These are phyloP conservation scores for Neckera pumila DNA, from an alignment of 225 moss, liverwort and hornwort genomes.

Conservation along the genomic window DNA sequence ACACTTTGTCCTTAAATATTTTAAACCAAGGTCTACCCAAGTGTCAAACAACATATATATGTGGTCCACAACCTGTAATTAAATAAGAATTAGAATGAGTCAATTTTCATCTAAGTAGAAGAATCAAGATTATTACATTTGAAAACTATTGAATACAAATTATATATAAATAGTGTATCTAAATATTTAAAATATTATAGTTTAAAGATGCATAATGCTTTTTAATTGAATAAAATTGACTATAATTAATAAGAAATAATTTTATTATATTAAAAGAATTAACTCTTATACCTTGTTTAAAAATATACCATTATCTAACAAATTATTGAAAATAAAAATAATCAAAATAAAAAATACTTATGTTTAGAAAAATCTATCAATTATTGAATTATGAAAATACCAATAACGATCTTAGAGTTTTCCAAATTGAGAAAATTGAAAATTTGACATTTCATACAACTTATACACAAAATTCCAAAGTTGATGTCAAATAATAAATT, in stretches of 20 bases:
- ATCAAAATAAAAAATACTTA: too few relatives aligned
- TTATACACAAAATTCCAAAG: rapidly evolving
- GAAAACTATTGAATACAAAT: not conserved
- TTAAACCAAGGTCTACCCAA: constrained; percentile 56
- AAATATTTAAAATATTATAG: not conserved
- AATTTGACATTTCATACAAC: not conserved
- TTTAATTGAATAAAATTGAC: too few relatives aligned
- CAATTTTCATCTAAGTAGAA: not conserved
- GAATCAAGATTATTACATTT: not conserved
- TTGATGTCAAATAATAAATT: not conserved
- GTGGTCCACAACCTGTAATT: not conserved
- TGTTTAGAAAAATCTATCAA: too few relatives aligned
- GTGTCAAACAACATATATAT: constrained; percentile 36
- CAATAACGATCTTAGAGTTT: not conserved
- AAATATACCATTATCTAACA: too few relatives aligned
- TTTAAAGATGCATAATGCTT: not conserved
- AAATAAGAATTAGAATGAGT: not conserved
- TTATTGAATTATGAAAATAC: too few relatives aligned
- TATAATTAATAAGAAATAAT: too few relatives aligned
- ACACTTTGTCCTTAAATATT: constrained; percentile 42
- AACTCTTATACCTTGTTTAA: too few relatives aligned
- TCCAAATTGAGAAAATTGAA: not conserved
- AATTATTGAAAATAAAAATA: too few relatives aligned
- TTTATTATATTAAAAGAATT: too few relatives aligned
- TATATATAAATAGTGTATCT: too few relatives aligned